Base-by-base conservation (phyloP, 2,329 filamentous ascomycete species). In the Knufia petricola region DNA sequence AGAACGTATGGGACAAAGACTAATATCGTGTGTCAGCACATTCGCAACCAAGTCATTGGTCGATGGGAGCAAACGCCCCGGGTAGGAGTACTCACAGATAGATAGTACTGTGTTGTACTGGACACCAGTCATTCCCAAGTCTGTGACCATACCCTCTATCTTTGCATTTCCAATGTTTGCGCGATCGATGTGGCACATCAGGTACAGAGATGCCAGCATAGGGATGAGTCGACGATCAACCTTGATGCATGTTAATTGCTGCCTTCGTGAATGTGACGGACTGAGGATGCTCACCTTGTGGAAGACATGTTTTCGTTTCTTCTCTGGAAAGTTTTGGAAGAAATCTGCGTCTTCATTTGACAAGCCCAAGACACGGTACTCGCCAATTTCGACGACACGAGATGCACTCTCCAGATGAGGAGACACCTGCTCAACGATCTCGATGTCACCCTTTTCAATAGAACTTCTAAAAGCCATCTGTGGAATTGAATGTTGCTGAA, bases 141-240 rank as follows among this genome's bases (percentile, higher is more conserved):
- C 64, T 37, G 55, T 57, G 50, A 69, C 64, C 52, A 73, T 56
- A 2, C 69, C 68, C 41, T 67, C 61, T 4, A 71, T 59, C 2
- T 68, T 63, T 2, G 69, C 69, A 57, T 59, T 59, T 79, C 81
- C 82, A 32, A 86, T 82, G 51, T 85, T 85, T 20, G 82, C 79
- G 10, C 82, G 62, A 51, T 72, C 82, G 54, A 86, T 84, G 63
- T 85, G 85, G 65, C 81, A 84, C 58, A 85, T 84, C 0, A 85
- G 71, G 57, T 85, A 85, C 3, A 85, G 66, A 0, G 84, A 48
- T 0, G 80, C 67, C 0, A 84, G 79, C 0, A 78, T 83, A 0
- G 82, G 82, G 0, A 85, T 69, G 38, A 84, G 75, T 56, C 69
- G 74, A 4, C 82, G 55, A 56, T 85, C 82, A 42, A 85, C 78